Conservation (phyloP, 1,284 basidiomycete genomes). For the Tilletia horrida region DNA sequence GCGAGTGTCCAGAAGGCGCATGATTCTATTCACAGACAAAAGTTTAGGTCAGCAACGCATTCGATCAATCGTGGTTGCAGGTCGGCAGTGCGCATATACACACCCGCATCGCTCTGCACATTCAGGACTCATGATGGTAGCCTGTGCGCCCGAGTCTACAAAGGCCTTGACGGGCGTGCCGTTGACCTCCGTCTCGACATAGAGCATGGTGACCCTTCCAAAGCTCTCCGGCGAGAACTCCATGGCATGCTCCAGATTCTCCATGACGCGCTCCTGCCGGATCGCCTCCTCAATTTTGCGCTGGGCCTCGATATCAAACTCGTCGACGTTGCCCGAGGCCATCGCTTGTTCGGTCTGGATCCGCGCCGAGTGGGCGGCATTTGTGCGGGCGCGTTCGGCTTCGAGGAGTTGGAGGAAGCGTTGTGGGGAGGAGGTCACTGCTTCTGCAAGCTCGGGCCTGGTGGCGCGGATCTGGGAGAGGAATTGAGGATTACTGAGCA, state of each 20-base stretch:
- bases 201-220: constrained; percentile 93
- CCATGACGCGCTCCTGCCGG: constrained; percentile 79
- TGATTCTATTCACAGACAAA: constrained; percentile 63
- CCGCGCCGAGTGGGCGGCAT: constrained; percentile 11
- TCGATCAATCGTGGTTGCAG: neutral
- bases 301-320: constrained; percentile 78
- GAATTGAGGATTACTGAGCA: constrained; percentile 75
- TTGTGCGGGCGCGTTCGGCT: constrained; percentile 27
- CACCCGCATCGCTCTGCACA: constrained; percentile 89
- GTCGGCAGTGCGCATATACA: constrained; percentile 42
- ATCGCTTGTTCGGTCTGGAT: constrained; percentile 72
- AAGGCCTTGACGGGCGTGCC: constrained; percentile 87
- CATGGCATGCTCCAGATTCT: constrained; percentile 58
- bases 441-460: constrained; percentile 37
- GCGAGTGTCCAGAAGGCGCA: constrained; percentile 83
- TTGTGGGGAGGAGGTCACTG: constrained; percentile 20
- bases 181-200: constrained; percentile 78
- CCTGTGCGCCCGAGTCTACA: constrained; percentile 94
- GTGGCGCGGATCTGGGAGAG: constrained; percentile 67
- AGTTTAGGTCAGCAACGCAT: constrained; percentile 60
- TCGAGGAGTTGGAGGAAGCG: constrained; percentile 32
- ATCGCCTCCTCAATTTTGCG: constrained; percentile 90
- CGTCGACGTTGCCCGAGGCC: constrained; percentile 69
- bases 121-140: constrained; percentile 93
- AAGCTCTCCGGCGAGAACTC: constrained; percentile 74